Base-by-base conservation (phyloP, 2,329 filamentous ascomycete genomes). In the Aspergillus vadensis region DNA sequence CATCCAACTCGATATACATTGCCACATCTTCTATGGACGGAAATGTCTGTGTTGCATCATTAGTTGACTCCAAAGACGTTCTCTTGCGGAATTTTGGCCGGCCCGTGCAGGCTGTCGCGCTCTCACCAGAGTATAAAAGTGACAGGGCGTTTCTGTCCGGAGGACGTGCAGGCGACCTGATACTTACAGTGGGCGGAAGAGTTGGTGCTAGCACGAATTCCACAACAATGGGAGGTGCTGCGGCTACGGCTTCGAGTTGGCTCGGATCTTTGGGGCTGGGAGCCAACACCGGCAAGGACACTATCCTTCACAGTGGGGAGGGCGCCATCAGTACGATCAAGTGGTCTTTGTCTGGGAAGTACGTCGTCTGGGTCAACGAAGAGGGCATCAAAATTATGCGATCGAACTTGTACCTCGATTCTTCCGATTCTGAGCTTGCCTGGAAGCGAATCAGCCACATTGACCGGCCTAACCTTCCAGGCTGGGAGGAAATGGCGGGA, bases 381-480 rank as follows among this genome's bases (percentile, higher is more conserved):
- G 90, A 96, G 70, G 95, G 95, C 4, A 96, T 98, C 73, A 97
- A 97, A 75, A 95, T 99, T 62, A 98, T 98, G 93, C 87, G 95
- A 39, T 92, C 92, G 4, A 91, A 95, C 72, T 73, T 96, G 19
- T 87, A 93, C 67, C 82, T 97, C 5, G 91, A 96, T 5, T 87
- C 82, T 63, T 83, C 84, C 12, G 90, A 96, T 70, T 80, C 84
- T 1, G 93, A 97, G 15, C 88, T 90, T 65, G 91, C 93, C 2
- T 99, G 96, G 96, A 96, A 95, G 76, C 86, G 94, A 9, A 91
- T 99, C 64, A 93, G 91, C 23, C 94, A 98, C 72, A 89, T 96
- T 62, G 92, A 96, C 72, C 86, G 92, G 47, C 95, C 95, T 2
- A 91, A 92, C 69, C 90, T 90, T 5, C 87, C 90, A 8, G 88